A percentile compares a stretch with the other conserved stretches of the same genome.
These are phyloP conservation scores for Helicocarpus griseus DNA, from an alignment of 2,329 filamentous ascomycete genomes.

Conservation along the genomic window DNA sequence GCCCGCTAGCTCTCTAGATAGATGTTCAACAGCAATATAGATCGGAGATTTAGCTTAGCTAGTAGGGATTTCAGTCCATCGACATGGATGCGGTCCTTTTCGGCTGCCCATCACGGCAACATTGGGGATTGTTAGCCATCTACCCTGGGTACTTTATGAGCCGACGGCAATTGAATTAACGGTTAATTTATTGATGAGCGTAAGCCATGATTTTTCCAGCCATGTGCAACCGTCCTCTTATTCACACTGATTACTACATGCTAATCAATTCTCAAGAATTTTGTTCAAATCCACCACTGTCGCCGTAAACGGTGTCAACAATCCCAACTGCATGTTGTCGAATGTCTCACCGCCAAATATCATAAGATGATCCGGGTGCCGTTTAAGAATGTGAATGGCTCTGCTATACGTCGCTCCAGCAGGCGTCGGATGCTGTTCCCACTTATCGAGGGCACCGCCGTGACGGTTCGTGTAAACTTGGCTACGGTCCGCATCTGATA, in stretches of 20 bases:
- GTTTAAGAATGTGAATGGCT: constrained; percentile 14
- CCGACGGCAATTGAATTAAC: too few species aligned
- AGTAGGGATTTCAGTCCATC: too few species aligned
- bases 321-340: constrained; percentile 15
- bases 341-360: constrained; percentile 15
- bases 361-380: constrained; percentile 10
- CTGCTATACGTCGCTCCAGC: constrained; percentile 20
- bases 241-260: constrained; percentile 1
- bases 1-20: too few species aligned
- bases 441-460: constrained; percentile 29
- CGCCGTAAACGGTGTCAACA: constrained; percentile 1
- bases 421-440: constrained; percentile 9
- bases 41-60: too few species aligned
- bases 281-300: neutral
- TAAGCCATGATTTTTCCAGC: too few species aligned
- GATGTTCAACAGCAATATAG: too few species aligned
- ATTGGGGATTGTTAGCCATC: too few species aligned
- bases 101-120: too few species aligned
- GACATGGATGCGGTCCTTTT: too few species aligned
- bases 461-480: constrained; percentile 37
- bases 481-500: constrained; percentile 29
- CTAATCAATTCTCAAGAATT: neutral
- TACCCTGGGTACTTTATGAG: too few species aligned
- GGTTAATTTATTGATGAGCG: too few species aligned
- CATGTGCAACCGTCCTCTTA: too few species aligned